Evolutionary conservation across 2,329 filamentous ascomycete genomes (phyloP).

Genomic region (Talaromyces albobiverticillius): DNA sequence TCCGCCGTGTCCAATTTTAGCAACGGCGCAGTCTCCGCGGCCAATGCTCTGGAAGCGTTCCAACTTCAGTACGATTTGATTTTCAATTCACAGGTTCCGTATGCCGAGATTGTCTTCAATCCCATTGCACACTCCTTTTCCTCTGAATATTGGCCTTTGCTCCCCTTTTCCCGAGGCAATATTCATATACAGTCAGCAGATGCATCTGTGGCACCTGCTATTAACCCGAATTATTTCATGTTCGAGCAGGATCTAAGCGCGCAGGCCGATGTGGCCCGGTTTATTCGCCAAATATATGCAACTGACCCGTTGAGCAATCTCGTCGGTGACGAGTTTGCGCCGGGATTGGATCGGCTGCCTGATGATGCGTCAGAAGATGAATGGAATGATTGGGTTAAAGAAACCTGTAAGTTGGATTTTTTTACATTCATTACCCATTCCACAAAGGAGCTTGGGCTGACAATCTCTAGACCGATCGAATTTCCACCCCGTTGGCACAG

Average conservation of each 20-base stretch:
- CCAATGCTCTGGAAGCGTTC: slow-evolving; percentile 22
- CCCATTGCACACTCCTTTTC: slow-evolving; percentile 19
- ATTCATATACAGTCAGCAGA: slow-evolving; percentile 27
- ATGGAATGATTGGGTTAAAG: slow-evolving; percentile 25
- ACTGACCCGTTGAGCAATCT: slow-evolving; percentile 19
- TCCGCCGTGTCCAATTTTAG: slow-evolving; percentile 14
- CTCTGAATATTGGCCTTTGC: slow-evolving; percentile 24
- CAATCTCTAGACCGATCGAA: slow-evolving; percentile 24
- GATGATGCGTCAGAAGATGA: slow-evolving; percentile 20
- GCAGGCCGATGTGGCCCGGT: slow-evolving; percentile 23
- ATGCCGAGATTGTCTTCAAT: slow-evolving; percentile 26
- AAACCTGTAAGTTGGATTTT: slow-evolving; percentile 22
- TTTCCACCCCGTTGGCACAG: slow-evolving; percentile 19
- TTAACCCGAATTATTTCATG: slow-evolving; percentile 32
- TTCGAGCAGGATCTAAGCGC: slow-evolving; percentile 26
- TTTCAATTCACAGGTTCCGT: slow-evolving; percentile 24
- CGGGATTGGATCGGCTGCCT: slow-evolving; percentile 20
- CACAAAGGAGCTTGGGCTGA: background rate
- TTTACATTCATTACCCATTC: background rate
- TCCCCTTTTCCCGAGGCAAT: slow-evolving; percentile 32
- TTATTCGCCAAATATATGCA: slow-evolving; percentile 21
- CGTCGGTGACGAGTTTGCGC: slow-evolving; percentile 19
- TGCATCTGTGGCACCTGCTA: slow-evolving; percentile 20
- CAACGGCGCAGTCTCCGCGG: slow-evolving; percentile 23
- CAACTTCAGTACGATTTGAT: slow-evolving; percentile 28